phyloP scores from a whole-genome alignment of 306 rosid genomes.

The Rubus parviflorus region DNA sequence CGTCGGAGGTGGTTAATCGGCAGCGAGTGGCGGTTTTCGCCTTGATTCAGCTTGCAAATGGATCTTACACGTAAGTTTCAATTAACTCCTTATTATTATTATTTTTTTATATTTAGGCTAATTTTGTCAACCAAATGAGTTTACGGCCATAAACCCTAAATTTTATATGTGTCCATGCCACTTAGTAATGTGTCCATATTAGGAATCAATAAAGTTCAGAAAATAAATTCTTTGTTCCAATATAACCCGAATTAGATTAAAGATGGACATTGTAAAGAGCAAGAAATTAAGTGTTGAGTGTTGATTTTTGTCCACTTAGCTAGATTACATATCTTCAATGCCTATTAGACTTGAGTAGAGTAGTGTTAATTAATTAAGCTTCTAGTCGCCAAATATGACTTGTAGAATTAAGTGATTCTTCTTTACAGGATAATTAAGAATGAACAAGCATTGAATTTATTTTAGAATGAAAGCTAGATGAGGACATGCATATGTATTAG shows the following conservation, averaged over 20 bases:
- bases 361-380: not conserved
- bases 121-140: not conserved
- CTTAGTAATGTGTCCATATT: too few species aligned
- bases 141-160: not conserved
- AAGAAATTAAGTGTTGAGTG: not conserved
- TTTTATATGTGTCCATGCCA: too few species aligned
- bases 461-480: too few species aligned
- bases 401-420: not conserved
- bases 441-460: too few species aligned
- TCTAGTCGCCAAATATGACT: not conserved
- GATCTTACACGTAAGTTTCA: conserved; percentile 69
- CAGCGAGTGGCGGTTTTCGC: conserved; percentile 53
- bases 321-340: not conserved
- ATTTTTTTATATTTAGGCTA: not conserved
- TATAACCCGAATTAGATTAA: not conserved
- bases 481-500: not conserved
- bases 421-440: not conserved
- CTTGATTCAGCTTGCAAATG: conserved; percentile 68
- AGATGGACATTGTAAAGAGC: not conserved
- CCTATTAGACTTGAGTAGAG: not conserved
- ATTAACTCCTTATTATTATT: not conserved
- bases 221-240: too few species aligned
- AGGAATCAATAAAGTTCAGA: too few species aligned
- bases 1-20: conserved; percentile 39
- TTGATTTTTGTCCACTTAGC: not conserved